phyloP scores from a whole-genome alignment of 306 rosid genomes.

The Delonix regia region DNA sequence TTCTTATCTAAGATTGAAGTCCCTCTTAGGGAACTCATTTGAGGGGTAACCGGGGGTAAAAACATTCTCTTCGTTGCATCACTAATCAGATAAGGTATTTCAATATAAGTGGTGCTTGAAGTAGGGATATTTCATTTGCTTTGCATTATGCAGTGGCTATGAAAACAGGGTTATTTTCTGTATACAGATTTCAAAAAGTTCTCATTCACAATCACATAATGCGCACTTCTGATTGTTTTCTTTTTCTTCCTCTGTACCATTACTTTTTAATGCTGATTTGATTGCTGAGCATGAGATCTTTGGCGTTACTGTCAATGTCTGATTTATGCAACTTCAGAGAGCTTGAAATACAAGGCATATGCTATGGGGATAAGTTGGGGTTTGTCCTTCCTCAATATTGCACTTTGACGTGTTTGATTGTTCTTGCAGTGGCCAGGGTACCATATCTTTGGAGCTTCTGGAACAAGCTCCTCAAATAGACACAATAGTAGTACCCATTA shows the following conservation, averaged over 20 bases:
- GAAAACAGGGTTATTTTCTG: not conserved
- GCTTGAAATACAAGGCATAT: constrained; percentile 11
- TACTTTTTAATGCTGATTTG: not conserved
- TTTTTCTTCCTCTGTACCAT: constrained; percentile 8
- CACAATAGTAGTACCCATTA: constrained; percentile 75
- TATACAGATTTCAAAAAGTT: not conserved
- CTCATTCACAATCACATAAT: constrained; percentile 5
- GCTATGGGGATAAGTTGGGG: constrained; percentile 20
- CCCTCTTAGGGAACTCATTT: not conserved
- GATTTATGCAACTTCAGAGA: constrained; percentile 7
- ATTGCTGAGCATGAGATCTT: constrained; percentile 11
- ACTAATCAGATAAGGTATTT: constrained; percentile 20
- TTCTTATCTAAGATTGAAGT: constrained; percentile 11
- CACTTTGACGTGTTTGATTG: constrained; percentile 30
- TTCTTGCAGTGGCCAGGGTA: constrained; percentile 93
- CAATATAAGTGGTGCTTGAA: constrained; percentile 14
- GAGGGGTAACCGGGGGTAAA: constrained; percentile 6
- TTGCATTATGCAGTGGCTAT: not conserved
- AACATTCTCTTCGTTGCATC: constrained; percentile 6
- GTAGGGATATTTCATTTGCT: not conserved
- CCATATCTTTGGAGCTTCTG: constrained; percentile 79
- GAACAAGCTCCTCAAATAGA: constrained; percentile 83
- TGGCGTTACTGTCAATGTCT: constrained; percentile 12
- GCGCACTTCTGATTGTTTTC: constrained; percentile 7
- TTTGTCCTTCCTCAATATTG: constrained; percentile 22